Base-by-base conservation (phyloP, 345 rosid genomes). In the Aegle marmelos region DNA sequence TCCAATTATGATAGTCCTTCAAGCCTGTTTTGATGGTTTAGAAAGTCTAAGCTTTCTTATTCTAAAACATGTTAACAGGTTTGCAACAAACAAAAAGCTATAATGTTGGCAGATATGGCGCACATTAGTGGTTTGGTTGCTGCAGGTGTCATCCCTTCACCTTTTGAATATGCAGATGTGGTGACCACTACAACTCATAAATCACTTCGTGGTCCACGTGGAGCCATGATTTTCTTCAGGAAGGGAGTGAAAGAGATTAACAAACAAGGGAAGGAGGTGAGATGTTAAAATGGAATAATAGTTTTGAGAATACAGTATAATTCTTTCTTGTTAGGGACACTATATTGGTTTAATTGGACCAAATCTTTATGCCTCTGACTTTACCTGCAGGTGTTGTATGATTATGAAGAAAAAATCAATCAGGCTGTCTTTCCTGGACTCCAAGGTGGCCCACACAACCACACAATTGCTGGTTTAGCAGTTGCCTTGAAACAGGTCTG, bases 391-490 rank as follows among this genome's bases (percentile, higher is more conserved):
- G 95, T 94, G 45, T 37, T 92, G 80, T 94, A 96, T 84, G 98
- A 96, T 80, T 96, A 79, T 78, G 98, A 94, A 84, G 99, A 96
- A 87, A 96, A 91, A 85, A 94, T 96, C 78, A 96, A 94, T 72
- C 99, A 96, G 86, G 92, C 99, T 2, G 98, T 96, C 69, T 96
- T 96, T 83, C 99, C 99, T 67, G 99, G 99, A 80, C 99, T 96
- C 82, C 99, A 96, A 90, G 99, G 99, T 71, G 99, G 99, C 17
- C 99, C 98, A 11, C 99, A 96, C 85, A 94, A 96, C 87, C 98
- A 96, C 93, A 96, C 99, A 50, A 96, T 96, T 68, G 63, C 99
- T 62, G 98, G 97, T 86, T 89, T 96, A 81, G 99, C 98, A 54
- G 99, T 96, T 83, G 97, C 98, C 74, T 72, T 94, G 85, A 96